Evolutionary conservation across 257 asterid species (phyloP).

Genomic region (Solanum chiquidenum): DNA sequence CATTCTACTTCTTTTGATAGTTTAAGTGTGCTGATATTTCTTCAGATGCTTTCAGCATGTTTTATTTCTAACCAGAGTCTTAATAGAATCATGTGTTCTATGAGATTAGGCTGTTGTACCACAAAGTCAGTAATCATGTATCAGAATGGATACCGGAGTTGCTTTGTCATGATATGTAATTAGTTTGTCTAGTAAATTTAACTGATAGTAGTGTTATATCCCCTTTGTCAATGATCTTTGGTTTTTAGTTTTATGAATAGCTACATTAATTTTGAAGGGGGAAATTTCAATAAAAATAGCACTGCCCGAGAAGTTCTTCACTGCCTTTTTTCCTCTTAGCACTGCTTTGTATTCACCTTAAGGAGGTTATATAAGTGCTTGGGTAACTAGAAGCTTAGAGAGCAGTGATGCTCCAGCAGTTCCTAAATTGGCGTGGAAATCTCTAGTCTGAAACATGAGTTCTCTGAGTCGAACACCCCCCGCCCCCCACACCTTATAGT

Average conservation of each 20-base stretch:
- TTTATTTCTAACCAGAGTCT: not conserved
- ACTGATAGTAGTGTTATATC: not conserved
- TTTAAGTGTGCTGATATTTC: not conserved
- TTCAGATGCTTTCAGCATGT: not conserved
- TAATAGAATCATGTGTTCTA: not conserved
- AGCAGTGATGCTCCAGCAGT: not conserved
- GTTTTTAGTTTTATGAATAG: not conserved
- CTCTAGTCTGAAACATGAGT: not conserved
- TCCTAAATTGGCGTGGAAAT: not conserved
- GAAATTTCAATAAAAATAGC: not conserved
- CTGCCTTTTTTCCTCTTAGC: not conserved
- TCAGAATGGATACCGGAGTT: not conserved
- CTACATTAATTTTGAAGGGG: not conserved
- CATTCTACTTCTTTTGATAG: not conserved
- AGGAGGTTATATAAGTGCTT: not conserved
- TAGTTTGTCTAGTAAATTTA: not conserved
- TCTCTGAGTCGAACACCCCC: not conserved
- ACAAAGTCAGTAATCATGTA: not conserved
- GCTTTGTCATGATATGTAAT: not conserved
- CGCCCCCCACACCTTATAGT: not conserved
- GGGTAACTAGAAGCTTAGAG: not conserved
- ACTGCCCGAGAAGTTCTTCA: not conserved
- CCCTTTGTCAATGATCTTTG: not conserved
- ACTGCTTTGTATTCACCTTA: not conserved
- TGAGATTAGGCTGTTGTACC: not conserved